Percentiles rank a stretch among this genome's conserved stretches.
These are phyloP conservation scores for Fragaria nilgerrensis DNA, from an alignment of 306 rosid species.

Conservation along the genomic window DNA sequence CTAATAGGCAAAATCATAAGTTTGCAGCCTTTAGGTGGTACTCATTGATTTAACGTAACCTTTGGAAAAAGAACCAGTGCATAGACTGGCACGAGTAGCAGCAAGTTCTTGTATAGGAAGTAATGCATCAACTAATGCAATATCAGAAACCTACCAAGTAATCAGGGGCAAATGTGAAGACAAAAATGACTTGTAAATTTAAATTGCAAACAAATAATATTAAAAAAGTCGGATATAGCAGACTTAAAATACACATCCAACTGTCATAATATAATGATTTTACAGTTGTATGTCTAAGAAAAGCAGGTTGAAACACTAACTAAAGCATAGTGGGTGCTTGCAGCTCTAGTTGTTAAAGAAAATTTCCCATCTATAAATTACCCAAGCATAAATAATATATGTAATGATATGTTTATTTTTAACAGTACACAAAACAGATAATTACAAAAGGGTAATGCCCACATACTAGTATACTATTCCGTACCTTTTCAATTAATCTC, in stretches of 20 bases:
- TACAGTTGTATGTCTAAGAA: neutral
- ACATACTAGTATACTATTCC: constrained; percentile 16
- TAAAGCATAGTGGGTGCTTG: neutral
- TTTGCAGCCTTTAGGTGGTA: neutral
- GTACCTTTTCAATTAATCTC: constrained; percentile 30
- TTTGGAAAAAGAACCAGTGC: neutral
- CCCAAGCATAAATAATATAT: constrained; percentile 9
- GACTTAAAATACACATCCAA: neutral
- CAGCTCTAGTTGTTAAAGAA: constrained; percentile 7
- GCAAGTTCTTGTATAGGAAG: neutral
- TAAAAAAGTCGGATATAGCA: neutral
- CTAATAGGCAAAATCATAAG: neutral
- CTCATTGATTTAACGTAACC: neutral
- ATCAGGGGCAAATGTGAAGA: neutral
- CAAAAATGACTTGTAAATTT: neutral
- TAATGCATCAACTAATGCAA: neutral
- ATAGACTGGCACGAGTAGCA: neutral
- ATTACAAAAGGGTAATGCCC: constrained; percentile 22
- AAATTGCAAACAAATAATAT: neutral
- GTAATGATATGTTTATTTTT: neutral
- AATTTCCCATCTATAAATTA: neutral
- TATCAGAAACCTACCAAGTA: neutral
- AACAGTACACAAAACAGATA: constrained; percentile 15
- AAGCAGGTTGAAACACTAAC: constrained; percentile 1
- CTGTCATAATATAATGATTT: neutral